phyloP scores from a whole-genome alignment of 192 early-diverging fungal species.

The Chytriomyces sp. region DNA sequence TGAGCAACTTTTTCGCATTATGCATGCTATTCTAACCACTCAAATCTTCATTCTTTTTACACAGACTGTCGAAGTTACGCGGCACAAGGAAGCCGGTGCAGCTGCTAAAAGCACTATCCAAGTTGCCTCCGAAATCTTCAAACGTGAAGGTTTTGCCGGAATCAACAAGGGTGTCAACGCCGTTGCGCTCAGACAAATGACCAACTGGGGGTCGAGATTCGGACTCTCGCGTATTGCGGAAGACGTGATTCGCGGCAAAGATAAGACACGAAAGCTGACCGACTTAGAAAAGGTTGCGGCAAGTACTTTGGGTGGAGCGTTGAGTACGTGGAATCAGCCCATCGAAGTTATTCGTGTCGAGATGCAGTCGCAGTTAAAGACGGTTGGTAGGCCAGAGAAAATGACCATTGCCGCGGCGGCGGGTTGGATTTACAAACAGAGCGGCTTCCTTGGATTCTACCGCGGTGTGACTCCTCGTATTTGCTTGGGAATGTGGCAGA shows the following conservation, averaged over 20 bases:
- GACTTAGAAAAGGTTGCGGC: slow-evolving; percentile 71
- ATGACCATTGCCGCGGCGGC: slow-evolving; percentile 83
- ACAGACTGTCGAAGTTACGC: slow-evolving; percentile 94
- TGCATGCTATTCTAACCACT: neutral
- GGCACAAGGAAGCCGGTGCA: slow-evolving; percentile 74
- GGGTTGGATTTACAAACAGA: slow-evolving; percentile 89
- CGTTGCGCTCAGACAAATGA: slow-evolving; percentile 93
- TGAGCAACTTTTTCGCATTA: neutral
- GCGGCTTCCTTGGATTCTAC: slow-evolving; percentile 91
- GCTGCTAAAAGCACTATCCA: slow-evolving; percentile 75
- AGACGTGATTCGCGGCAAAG: slow-evolving; percentile 61
- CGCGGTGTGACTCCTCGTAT: slow-evolving; percentile 60
- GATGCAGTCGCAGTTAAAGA: slow-evolving; percentile 95
- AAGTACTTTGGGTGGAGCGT: slow-evolving; percentile 84
- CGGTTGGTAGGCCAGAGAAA: slow-evolving; percentile 85
- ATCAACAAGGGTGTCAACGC: slow-evolving; percentile 99
- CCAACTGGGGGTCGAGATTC: slow-evolving; percentile 97
- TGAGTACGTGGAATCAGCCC: slow-evolving; percentile 98
- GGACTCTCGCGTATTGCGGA: slow-evolving; percentile 65
- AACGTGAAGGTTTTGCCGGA: slow-evolving; percentile 89
- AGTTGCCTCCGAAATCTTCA: slow-evolving; percentile 88
- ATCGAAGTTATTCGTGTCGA: slow-evolving; percentile 98
- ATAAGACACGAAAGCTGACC: slow-evolving; percentile 39
- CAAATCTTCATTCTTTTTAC: neutral
- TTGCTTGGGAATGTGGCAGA: slow-evolving; percentile 67